phyloP scores from a whole-genome alignment of 208 protist genomes.

The Acanthamoeba healyi region DNA sequence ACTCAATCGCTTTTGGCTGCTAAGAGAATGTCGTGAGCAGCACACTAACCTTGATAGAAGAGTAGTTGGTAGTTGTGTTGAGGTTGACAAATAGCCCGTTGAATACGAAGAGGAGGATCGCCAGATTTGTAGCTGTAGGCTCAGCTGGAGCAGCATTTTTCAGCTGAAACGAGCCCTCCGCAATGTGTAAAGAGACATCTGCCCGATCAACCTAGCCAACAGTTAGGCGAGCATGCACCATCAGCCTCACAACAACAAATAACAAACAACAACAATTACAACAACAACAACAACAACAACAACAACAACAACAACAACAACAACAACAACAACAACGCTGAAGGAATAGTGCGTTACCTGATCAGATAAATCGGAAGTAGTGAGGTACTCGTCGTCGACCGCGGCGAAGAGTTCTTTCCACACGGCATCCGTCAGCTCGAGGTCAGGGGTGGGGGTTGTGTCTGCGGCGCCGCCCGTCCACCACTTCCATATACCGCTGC shows the following conservation, averaged over 20 bases:
- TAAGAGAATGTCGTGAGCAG: neutral
- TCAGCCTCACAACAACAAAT: neutral
- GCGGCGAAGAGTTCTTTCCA: slow-evolving; percentile 65
- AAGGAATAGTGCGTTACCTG: neutral
- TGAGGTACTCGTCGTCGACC: slow-evolving; percentile 63
- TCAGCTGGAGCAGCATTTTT: slow-evolving; percentile 3
- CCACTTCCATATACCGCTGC: slow-evolving; percentile 14
- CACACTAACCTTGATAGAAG: slow-evolving; percentile 41
- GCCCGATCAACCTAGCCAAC: neutral
- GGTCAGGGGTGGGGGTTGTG: neutral
- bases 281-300: too few species aligned
- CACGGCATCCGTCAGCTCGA: slow-evolving; percentile 65
- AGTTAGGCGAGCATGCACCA: too few species aligned
- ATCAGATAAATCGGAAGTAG: neutral
- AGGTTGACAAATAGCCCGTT: slow-evolving; percentile 1
- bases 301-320: neutral
- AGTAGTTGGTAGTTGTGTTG: slow-evolving; percentile 22
- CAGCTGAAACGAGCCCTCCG: slow-evolving; percentile 49
- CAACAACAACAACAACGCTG: neutral
- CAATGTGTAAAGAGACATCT: neutral
- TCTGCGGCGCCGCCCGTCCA: neutral
- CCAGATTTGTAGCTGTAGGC: neutral
- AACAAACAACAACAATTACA: neutral
- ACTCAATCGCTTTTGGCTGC: neutral
- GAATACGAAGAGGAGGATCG: slow-evolving; percentile 40